These are phyloP conservation scores for Globisporangium cederbergense DNA, from an alignment of 352 stramenopile species.

Conservation along the genomic window DNA sequence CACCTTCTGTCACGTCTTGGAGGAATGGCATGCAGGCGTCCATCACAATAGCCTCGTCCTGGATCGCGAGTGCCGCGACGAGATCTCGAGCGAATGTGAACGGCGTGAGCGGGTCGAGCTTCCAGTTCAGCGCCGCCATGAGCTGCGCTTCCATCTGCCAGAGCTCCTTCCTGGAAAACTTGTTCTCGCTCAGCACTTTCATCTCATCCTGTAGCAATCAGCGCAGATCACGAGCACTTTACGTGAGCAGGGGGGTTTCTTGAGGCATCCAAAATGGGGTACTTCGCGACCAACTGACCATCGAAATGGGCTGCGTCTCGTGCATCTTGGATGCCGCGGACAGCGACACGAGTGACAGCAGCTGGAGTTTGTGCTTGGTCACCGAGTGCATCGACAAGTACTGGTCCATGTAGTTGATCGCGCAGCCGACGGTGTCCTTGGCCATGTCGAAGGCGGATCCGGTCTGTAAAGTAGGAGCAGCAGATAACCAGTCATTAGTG, in stretches of 20 bases:
- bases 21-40: not conserved
- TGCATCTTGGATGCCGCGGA: conserved; percentile 18
- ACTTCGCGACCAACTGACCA: conserved; percentile 7
- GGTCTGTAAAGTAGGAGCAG: conserved; percentile 6
- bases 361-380: conserved; percentile 16
- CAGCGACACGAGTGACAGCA: conserved; percentile 14
- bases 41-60: not conserved
- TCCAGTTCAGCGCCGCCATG: conserved; percentile 29
- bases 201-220: conserved; percentile 35
- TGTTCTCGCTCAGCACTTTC: conserved; percentile 40
- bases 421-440: conserved; percentile 16
- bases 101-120: conserved; percentile 29
- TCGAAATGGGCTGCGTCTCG: conserved; percentile 16
- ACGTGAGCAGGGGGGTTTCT: not conserved
- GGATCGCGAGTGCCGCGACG: conserved; percentile 3
- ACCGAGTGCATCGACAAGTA: conserved; percentile 15
- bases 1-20: conserved; percentile 16
- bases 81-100: conserved; percentile 44
- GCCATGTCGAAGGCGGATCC: conserved; percentile 17
- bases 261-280: not conserved
- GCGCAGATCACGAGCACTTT: not conserved
- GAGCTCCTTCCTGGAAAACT: conserved; percentile 39
- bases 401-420: conserved; percentile 14
- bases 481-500: conserved; percentile 2
- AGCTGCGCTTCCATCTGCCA: conserved; percentile 34